These are phyloP conservation scores for Lentinus polychrous DNA, from an alignment of 1,284 basidiomycete species.

Conservation along the genomic window DNA sequence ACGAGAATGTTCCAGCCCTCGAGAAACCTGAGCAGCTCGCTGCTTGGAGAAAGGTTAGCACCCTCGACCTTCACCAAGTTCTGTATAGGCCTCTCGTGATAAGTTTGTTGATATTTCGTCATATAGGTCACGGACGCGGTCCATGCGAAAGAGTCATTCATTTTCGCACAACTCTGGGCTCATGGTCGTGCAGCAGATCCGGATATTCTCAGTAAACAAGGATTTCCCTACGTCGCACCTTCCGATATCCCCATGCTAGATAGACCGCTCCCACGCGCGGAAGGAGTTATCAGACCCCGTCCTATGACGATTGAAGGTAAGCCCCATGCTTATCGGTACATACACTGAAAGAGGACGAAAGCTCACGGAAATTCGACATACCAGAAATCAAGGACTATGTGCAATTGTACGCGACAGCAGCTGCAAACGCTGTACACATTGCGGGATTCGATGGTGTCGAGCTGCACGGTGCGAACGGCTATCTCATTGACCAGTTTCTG, in stretches of 20 bases:
- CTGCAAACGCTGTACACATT: constrained; percentile 17
- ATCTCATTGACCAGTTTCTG: constrained; percentile 32
- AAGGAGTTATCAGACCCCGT: constrained; percentile 21
- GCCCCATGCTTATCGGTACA: no score
- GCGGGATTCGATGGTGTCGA: constrained; percentile 31
- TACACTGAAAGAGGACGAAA: no score
- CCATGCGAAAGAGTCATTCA: constrained; percentile 23
- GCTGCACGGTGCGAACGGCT: constrained; percentile 30
- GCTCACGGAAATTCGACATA: no score
- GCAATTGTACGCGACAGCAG: constrained; percentile 17
- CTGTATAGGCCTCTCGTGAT: no score
- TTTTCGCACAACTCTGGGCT: constrained; percentile 20
- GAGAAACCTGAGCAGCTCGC: constrained; percentile 32
- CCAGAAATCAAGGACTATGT: constrained; percentile 23
- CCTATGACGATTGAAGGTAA: constrained; percentile 16
- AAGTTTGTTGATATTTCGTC: no score
- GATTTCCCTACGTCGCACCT: neutral
- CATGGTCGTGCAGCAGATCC: neutral
- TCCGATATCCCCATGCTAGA: constrained; percentile 1
- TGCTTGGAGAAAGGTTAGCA: constrained; percentile 34
- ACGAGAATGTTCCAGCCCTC: constrained; percentile 29
- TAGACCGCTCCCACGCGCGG: neutral
- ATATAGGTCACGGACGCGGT: constrained; percentile 14
- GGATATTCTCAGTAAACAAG: neutral
- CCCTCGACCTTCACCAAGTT: no score